A percentile compares a stretch with the other conserved stretches of the same genome.
These are phyloP conservation scores for Umbelopsis sp. DNA, from an alignment of 371 early-diverging fungal species.

Conservation along the genomic window DNA sequence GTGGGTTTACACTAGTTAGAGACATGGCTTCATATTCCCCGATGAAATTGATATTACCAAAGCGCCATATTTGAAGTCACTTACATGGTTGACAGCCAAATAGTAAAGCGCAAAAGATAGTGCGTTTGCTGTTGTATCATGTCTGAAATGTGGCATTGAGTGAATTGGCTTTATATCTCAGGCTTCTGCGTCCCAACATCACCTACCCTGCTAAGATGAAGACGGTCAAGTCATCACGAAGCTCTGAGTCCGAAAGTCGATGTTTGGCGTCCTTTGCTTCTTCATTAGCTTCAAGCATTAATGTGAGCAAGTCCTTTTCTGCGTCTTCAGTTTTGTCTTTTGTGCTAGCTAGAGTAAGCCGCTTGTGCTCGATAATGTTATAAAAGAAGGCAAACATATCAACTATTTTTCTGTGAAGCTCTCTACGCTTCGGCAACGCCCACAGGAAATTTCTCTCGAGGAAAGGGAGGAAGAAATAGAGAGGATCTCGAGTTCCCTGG, in stretches of 20 bases:
- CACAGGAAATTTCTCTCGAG: constrained; percentile 28
- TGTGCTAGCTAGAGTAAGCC: neutral
- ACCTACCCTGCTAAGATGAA: constrained; percentile 18
- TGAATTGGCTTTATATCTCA: too few species aligned
- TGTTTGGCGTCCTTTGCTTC: constrained; percentile 30
- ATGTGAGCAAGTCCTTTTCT: constrained; percentile 39
- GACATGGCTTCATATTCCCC: too few species aligned
- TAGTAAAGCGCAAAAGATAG: constrained; percentile 25
- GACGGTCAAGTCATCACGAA: constrained; percentile 36
- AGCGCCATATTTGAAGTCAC: too few species aligned
- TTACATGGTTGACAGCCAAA: constrained; percentile 25
- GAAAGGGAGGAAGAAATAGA: constrained; percentile 29
- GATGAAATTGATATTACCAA: too few species aligned
- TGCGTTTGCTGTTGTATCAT: constrained; percentile 27
- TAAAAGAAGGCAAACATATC: neutral
- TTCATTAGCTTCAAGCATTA: constrained; percentile 46
- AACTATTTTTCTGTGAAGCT: neutral
- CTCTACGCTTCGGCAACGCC: constrained; percentile 27
- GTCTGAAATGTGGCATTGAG: neutral
- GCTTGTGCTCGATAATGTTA: neutral
- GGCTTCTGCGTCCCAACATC: too few species aligned
- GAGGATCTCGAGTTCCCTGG: constrained; percentile 13
- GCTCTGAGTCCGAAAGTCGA: constrained; percentile 48
- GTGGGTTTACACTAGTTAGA: too few species aligned
- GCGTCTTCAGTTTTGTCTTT: constrained; percentile 19